phyloP scores from a whole-genome alignment of 2,329 filamentous ascomycete genomes.

The Metarhizium rileyi region DNA sequence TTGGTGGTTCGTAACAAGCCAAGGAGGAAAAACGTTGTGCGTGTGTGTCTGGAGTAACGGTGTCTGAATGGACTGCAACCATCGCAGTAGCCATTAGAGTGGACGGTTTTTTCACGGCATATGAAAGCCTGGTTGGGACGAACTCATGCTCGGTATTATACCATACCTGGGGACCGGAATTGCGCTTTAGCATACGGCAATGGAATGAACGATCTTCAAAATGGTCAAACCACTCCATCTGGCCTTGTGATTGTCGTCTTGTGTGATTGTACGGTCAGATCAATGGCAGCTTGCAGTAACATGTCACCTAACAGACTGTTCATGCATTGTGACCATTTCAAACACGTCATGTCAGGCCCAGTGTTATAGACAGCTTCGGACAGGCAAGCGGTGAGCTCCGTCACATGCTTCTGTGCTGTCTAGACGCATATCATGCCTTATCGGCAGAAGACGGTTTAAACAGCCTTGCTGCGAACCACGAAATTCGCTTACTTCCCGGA shows the following conservation, averaged over 20 bases:
- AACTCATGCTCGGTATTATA: constrained; percentile 30
- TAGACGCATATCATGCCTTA: too few relatives aligned
- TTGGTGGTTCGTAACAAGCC: constrained; percentile 39
- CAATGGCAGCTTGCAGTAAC: background rate
- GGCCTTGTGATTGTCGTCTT: background rate
- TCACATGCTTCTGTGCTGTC: too few relatives aligned
- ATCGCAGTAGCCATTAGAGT: constrained; percentile 23
- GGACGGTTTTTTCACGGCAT: constrained; percentile 23
- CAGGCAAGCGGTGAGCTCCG: too few relatives aligned
- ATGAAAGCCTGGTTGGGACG: constrained; percentile 27
- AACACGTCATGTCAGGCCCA: too few relatives aligned
- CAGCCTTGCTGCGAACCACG: too few relatives aligned
- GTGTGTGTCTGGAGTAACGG: constrained; percentile 25
- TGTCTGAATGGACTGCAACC: constrained; percentile 28
- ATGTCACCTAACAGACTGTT: too few relatives aligned
- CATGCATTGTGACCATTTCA: too few relatives aligned
- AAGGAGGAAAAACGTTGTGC: constrained; percentile 21
- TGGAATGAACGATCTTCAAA: constrained; percentile 24
- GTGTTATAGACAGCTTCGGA: too few relatives aligned
- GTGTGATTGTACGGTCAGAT: background rate
- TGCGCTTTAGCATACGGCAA: constrained; percentile 28
- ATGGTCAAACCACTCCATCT: background rate
- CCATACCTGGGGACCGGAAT: constrained; percentile 27
- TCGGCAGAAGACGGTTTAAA: too few relatives aligned
- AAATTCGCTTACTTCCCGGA: background rate